Conservation (phyloP, 768 basidiomycete species). For the Pisolithus tinctorius region DNA sequence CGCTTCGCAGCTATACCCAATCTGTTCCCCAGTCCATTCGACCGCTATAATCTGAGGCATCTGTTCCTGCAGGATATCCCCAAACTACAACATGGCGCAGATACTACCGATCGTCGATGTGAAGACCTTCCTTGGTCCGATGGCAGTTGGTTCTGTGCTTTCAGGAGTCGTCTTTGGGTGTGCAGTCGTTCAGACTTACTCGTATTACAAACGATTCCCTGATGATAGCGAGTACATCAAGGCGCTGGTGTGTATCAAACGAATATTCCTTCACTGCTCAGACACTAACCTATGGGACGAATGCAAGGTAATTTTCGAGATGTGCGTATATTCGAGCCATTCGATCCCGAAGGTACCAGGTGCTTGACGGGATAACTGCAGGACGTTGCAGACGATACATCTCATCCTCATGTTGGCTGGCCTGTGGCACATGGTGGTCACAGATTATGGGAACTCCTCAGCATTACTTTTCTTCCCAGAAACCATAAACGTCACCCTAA, state of each 20-base stretch:
- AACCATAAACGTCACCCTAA: not conserved
- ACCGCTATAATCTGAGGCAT: too few relatives aligned
- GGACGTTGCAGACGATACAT: not conserved
- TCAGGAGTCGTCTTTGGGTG: not conserved
- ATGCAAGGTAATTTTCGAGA: not conserved
- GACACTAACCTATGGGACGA: not conserved
- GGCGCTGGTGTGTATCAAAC: not conserved
- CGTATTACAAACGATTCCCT: not conserved
- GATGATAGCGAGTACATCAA: not conserved
- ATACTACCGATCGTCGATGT: not conserved
- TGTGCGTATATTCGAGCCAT: not conserved
- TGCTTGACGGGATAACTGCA: not conserved
- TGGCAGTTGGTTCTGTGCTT: not conserved
- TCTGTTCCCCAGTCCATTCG: not conserved
- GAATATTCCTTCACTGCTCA: not conserved
- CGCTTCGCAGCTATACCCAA: too few relatives aligned
- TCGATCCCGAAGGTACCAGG: not conserved
- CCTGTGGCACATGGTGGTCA: not conserved
- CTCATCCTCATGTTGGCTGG: not conserved
- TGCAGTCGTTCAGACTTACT: not conserved
- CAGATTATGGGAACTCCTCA: not conserved
- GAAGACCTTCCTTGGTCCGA: not conserved
- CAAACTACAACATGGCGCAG: not conserved
- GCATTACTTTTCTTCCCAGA: not conserved
- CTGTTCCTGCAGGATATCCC: not conserved